Percentiles rank a stretch among this genome's conserved stretches.
Conservation (phyloP, 768 basidiomycete genomes). For the Ephemerocybe angulata region DNA sequence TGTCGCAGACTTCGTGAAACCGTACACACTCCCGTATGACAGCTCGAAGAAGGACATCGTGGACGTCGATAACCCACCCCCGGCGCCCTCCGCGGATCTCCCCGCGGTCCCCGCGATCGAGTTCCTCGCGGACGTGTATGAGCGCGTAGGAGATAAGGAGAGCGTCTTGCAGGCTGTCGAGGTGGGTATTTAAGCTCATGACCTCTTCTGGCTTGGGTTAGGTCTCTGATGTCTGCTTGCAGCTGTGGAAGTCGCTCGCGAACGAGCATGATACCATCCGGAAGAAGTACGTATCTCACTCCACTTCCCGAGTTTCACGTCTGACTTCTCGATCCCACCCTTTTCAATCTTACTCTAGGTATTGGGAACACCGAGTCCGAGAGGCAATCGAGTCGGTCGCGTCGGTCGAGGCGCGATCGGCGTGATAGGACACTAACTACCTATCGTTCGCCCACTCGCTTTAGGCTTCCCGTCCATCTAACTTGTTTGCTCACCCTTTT, state of each 20-base stretch:
- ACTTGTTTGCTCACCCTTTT: too few species aligned
- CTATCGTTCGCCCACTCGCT: too few species aligned
- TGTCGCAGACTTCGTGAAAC: conserved; percentile 56
- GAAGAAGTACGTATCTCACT: conserved; percentile 62
- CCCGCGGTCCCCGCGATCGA: conserved; percentile 81
- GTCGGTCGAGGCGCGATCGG: too few species aligned
- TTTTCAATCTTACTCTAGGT: conserved; percentile 40
- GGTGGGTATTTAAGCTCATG: conserved; percentile 29
- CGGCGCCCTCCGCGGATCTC: conserved; percentile 60
- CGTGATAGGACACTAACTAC: too few species aligned
- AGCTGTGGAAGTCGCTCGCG: conserved; percentile 73
- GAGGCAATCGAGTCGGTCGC: conserved; percentile 35
- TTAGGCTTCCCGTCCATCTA: too few species aligned
- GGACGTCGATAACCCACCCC: conserved; percentile 74
- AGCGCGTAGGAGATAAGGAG: conserved; percentile 47
- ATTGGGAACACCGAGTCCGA: conserved; percentile 73
- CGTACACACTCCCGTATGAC: conserved; percentile 48
- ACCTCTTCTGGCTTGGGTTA: conserved; percentile 2
- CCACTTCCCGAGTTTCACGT: too few species aligned
- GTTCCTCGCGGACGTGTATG: conserved; percentile 77
- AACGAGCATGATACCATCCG: conserved; percentile 70
- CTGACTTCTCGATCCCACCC: neutral
- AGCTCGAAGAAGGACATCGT: conserved; percentile 40
- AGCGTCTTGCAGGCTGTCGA: conserved; percentile 44
- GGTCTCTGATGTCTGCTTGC: neutral